Evolutionary conservation across 2,329 filamentous ascomycete species (phyloP), one percentile per base, ranked within the genome.

Genomic region (Paecilomyces sp.): DNA sequence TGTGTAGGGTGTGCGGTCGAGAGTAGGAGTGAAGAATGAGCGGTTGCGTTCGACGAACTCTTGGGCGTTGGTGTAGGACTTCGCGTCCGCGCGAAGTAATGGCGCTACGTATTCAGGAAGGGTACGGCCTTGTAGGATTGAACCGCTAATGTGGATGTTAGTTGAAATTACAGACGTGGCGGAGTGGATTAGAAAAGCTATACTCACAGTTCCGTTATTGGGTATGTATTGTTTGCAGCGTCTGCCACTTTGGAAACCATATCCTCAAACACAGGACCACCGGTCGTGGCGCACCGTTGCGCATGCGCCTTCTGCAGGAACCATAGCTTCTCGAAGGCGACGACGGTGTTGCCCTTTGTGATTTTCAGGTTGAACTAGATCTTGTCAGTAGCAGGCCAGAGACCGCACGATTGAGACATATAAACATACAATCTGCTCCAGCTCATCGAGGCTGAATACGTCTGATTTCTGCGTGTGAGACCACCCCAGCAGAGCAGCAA

Each of bases 261-360:
- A 36, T 74, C 65, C 13, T 77, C 66, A 57, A 76, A 74, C 25
- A 71, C 65, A 6, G 73, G 67, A 51, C 82, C 81, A 63, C 78
- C 77, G 24, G 69, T 70, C 52, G 77, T 67, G 41, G 80, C 79
- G 57, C 78, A 78, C 5, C 75, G 75, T 47, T 79, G 74, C n/a
- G 81, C 82, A 69, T 93, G 90, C 54, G 84, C 82, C 66, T 84
- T 85, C 69, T 97, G 91, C 55, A 97, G 83, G 72, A 87, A 91
- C 66, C 85, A 83, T 15, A 97, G 82, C 71, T 97, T 99, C 55
- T 87, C 85, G 56, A 88, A 83, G 22, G 89, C 86, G 18, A 97
- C 90, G 13, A 89, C 88, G 6, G 92, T 91, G 71, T 97, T 92
- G 9, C 93, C 93, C 67, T 89, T 90, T 2, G 92, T 97, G 75